Evolutionary conservation across 2,329 filamentous ascomycete genomes (phyloP).

Genomic region (Trichoderma koningiopsis): DNA sequence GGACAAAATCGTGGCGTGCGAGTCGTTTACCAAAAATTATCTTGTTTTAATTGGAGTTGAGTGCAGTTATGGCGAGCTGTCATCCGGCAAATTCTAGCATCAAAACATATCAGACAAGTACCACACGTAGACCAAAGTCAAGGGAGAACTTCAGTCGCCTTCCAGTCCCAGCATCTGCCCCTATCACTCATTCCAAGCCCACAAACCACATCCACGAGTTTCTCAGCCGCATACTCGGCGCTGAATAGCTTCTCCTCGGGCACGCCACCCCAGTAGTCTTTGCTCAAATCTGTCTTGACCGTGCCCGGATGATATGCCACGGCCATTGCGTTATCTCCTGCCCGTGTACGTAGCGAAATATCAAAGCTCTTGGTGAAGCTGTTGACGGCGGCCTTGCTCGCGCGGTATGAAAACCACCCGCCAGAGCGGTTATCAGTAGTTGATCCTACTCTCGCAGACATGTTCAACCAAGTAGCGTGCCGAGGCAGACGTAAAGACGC

Average conservation of each 20-base stretch:
- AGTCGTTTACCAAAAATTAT: not conserved
- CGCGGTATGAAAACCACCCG: slow-evolving; percentile 82
- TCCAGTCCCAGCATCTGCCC: slow-evolving; percentile 71
- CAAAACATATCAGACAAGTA: not conserved
- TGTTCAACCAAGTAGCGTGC: slow-evolving; percentile 68
- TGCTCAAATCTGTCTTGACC: slow-evolving; percentile 73
- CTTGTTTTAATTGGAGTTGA: not conserved
- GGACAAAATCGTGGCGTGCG: slow-evolving; percentile 12
- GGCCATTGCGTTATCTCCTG: slow-evolving; percentile 64
- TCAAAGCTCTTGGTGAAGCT: slow-evolving; percentile 73
- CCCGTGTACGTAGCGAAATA: slow-evolving; percentile 59
- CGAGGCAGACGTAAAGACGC: slow-evolving; percentile 43
- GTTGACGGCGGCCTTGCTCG: slow-evolving; percentile 74
- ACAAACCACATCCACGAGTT: slow-evolving; percentile 61
- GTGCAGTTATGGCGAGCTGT: not conserved
- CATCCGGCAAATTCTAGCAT: not conserved
- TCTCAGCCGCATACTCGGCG: slow-evolving; percentile 65
- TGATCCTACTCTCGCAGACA: slow-evolving; percentile 77
- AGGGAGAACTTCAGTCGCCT: slow-evolving; percentile 63
- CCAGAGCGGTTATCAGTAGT: slow-evolving; percentile 72
- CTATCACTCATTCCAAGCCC: slow-evolving; percentile 54
- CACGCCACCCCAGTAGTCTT: slow-evolving; percentile 70
- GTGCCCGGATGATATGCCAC: slow-evolving; percentile 79
- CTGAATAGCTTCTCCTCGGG: slow-evolving; percentile 64
- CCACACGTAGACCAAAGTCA: slow-evolving; percentile 37